Percentiles rank a stretch among this genome's conserved stretches.
phyloP scores from a whole-genome alignment of 108 stramenopile species.

The Phaeodactylum tricornutum region DNA sequence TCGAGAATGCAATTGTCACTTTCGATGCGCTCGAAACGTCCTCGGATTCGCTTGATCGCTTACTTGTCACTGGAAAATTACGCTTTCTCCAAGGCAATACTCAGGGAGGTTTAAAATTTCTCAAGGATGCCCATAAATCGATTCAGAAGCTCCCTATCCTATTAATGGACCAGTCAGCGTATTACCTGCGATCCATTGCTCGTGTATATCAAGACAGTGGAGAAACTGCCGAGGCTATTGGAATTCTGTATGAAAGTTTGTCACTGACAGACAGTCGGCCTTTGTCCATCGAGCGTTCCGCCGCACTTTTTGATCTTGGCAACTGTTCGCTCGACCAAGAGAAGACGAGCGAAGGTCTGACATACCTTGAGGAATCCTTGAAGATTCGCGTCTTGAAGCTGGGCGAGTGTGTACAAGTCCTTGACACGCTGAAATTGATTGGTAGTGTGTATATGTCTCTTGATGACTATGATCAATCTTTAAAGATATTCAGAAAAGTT shows the following conservation, averaged over 20 bases:
- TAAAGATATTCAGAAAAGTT: constrained; percentile 28
- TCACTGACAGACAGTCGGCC: constrained; percentile 23
- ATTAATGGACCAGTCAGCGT: constrained; percentile 23
- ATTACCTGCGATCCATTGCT: constrained; percentile 27
- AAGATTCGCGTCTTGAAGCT: constrained; percentile 38
- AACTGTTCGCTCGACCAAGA: constrained; percentile 4
- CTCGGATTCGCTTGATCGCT: constrained; percentile 9
- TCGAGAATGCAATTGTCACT: constrained; percentile 19
- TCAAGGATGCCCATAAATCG: constrained; percentile 11
- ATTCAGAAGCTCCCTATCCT: constrained; percentile 18
- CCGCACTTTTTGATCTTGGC: constrained; percentile 19
- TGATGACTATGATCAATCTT: constrained; percentile 17
- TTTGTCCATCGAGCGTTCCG: constrained; percentile 38
- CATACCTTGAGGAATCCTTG: constrained; percentile 34
- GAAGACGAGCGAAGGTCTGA: constrained; percentile 15
- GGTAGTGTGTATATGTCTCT: constrained; percentile 27
- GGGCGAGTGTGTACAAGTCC: constrained; percentile 27
- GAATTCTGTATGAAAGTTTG: constrained; percentile 26
- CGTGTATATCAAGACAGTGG: constrained; percentile 15
- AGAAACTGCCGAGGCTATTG: constrained; percentile 21
- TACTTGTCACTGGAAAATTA: constrained; percentile 24
- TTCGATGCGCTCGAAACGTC: constrained; percentile 8
- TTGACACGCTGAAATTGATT: constrained; percentile 24
- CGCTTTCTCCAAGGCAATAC: constrained; percentile 14
- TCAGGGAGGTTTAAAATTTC: constrained; percentile 15